Percentiles rank a stretch among this genome's conserved stretches.
Conservation (phyloP, 805 yeast species). For the Nakazawaea peltata region DNA sequence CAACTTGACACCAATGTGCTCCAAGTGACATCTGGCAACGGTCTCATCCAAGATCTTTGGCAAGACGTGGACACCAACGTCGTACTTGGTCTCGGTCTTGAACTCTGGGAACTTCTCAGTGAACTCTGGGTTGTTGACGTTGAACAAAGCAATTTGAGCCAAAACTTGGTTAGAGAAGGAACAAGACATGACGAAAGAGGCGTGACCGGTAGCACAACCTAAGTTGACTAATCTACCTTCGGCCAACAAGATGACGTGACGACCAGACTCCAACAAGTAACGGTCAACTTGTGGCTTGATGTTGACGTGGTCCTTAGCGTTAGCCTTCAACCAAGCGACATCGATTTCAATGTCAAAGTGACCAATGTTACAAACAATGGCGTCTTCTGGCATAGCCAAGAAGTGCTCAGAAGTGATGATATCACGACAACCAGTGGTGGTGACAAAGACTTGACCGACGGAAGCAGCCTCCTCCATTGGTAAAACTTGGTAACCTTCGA, state of each 20-base stretch:
- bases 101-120: constrained; percentile 80
- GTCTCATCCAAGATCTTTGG: constrained; percentile 99
- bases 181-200: constrained; percentile 98
- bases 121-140: constrained; percentile 75
- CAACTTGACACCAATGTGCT: constrained; percentile 86
- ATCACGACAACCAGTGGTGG: constrained; percentile 99
- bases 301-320: constrained; percentile 90
- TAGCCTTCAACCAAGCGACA: constrained; percentile 96
- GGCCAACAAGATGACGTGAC: constrained; percentile 92
- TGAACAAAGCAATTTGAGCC: constrained; percentile 97
- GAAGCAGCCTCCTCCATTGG: constrained; percentile 92
- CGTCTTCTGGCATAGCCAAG: constrained; percentile 94
- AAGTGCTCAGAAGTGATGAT: constrained; percentile 88
- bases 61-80: constrained; percentile 86
- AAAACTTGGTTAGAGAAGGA: constrained; percentile 99
- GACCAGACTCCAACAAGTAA: constrained; percentile 80
- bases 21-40: constrained; percentile 95
- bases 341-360: constrained; percentile 99
- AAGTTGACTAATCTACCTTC: constrained; percentile 99
- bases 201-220: constrained; percentile 99
- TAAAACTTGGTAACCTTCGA: constrained; percentile 95
- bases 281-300: constrained; percentile 99
- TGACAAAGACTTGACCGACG: constrained; percentile 94
- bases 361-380: constrained; percentile 99
- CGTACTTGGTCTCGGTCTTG: constrained; percentile 86